Base-by-base conservation (phyloP, 1,139 yeast species). In the Magnusiomyces sp. region DNA sequence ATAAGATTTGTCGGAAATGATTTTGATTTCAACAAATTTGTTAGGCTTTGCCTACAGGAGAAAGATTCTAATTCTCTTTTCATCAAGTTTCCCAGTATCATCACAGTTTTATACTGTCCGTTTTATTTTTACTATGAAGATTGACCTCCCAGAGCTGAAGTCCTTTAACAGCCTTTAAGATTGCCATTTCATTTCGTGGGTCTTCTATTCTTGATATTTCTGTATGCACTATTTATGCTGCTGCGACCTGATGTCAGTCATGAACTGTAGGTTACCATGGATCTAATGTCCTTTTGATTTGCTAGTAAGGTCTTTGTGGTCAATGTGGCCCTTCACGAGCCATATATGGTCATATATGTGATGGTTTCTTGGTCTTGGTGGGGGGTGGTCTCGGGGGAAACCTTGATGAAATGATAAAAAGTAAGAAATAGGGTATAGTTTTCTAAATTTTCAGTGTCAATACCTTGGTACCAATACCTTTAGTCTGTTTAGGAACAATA, bases 181-280 rank as follows among this genome's bases (percentile, higher is more conserved):
- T 42, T 19, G n/a, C 27, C 27, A 11, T 42, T 20, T 29, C 10
- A 17, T 16, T 9, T 17, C 10, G 29, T 23, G 6, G 29, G 29
- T 40, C 34, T 6, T 38, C 47, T 10, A 39, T 16, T 20, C 84
- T 78, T 11, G 95, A 95, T 80, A 86, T 84, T 62, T 86, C 95
- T 5, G 88, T 77, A 62, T 88, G 95, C 41, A 86, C 88, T 41
- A 88, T 80, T 50, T 95, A 97, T 58, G n/a, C n/a, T n/a, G n/a
- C n/a, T n/a, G n/a, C n/a, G n/a, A n/a, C n/a, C 75, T 78, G 51
- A 96, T 96, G 10, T 96, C 96, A 51, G 95, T 89, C 95, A 89
- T 89, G 64, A 89, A 88, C 69, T 89, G 97, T 58, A 89, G 72
- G 64, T 89, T 96, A 48, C 96, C 96, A 23, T 17, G 89, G 81